Base-by-base conservation (phyloP, 2,329 filamentous ascomycete genomes). In the Emergomyces orientalis region DNA sequence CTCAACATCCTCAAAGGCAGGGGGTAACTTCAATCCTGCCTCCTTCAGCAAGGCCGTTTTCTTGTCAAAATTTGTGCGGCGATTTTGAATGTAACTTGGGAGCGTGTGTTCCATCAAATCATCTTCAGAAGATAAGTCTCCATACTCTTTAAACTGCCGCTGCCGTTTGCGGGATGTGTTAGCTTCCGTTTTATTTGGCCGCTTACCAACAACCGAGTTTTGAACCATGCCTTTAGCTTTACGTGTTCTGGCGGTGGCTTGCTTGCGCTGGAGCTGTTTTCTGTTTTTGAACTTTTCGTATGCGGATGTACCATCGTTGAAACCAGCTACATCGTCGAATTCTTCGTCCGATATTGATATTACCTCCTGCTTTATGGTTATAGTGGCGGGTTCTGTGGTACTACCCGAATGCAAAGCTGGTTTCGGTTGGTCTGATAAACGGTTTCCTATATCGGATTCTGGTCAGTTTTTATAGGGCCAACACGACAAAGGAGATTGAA, bases 21-120 rank as follows among this genome's bases (percentile, higher is more conserved):
- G 94, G 0, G 94, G 91, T 1, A 95, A 74, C 65, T 84, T 86
- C 52, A 97, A 77, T 0, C 88, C 90, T 6, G 83, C 84, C 62
- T 88, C 84, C 63, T 86, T 84, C 56, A 91, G 76, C 34, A 74
- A 74, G 43, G 85, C 79, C 56, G 77, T 78, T n/a, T 81, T 79
- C 55, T 81, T 77, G 62, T 94, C 88, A 69, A 96, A 92, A 27
- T 81, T 76, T n/a, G 74, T 78, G 30, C 88, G 83, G n/a, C 93
- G 84, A 27, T 82, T 76, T 66, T 83, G 81, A 34, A 96, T 73
- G 71, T 96, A 93, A 25, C 88, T 84, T 0, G 92, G 91, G 2
- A 94, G 76, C 0, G 78, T 80, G 39, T 83, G 76, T 64, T 86
- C 84, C 73, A 84, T 79, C 65, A 81, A 72, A 4, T 82, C 80